Evolutionary conservation across 169 alveolate genomes (phyloP).

Genomic region (Plasmodium gonderi): DNA sequence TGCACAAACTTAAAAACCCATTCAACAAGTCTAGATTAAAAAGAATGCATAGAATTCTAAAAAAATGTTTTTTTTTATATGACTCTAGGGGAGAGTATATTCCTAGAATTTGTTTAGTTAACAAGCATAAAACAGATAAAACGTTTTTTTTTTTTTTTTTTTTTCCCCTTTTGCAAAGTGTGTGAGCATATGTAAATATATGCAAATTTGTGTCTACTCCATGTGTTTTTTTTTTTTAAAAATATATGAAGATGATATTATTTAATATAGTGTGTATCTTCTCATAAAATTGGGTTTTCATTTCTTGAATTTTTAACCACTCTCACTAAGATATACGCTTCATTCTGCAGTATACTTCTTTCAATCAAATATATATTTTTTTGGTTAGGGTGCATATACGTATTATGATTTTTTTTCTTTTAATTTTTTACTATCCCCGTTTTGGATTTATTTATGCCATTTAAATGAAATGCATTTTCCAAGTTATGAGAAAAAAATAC

Average conservation of each 20-base stretch:
- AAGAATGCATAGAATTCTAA: too few species aligned
- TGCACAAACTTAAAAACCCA: too few species aligned
- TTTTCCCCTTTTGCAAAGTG: too few species aligned
- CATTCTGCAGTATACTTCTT: background rate
- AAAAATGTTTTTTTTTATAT: too few species aligned
- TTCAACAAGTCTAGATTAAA: too few species aligned
- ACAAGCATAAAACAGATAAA: background rate
- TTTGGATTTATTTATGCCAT: background rate
- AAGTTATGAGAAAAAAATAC: too few species aligned
- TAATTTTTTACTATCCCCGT: background rate
- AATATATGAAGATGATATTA: background rate
- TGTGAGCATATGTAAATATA: background rate
- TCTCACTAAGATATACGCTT: background rate
- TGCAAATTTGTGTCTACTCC: background rate
- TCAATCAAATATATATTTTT: background rate
- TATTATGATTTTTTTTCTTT: background rate
- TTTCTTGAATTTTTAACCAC: background rate
- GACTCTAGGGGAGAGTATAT: background rate
- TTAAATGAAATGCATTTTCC: background rate
- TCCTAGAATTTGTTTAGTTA: background rate
- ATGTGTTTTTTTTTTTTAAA: background rate
- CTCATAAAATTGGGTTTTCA: background rate
- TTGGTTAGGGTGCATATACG: background rate
- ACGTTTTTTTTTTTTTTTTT: background rate
- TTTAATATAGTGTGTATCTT: background rate